Base-by-base conservation (phyloP, 306 rosid genomes). In the Leucaena leucocephala region DNA sequence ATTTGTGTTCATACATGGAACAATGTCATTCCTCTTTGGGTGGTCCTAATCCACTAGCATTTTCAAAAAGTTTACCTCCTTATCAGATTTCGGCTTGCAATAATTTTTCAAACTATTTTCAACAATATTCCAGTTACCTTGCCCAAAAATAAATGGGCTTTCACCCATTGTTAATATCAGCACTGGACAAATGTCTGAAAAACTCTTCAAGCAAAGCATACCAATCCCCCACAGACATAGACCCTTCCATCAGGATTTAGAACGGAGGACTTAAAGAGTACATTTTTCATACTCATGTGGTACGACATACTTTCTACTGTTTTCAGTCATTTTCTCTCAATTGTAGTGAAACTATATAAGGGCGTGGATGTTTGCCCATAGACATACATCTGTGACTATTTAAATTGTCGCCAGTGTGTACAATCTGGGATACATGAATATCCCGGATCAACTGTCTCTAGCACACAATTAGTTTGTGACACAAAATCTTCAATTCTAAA, bases 91-190 rank as follows among this genome's bases (percentile, higher is more conserved):
- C 8, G 63, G 34, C 8, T n/a, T 8, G 12, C 63, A 10, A 19
- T 8, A 57, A 3, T 1, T 57, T 57, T 57, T 57, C 63, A 57
- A 19, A 57, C 63, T 57, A 19, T 21, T 9, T 9, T 57, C 34
- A 58, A 58, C 36, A 22, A 58, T 8, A 72, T 4, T 80, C 61
- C 6, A 39, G 27, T 7, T 62, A 17, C 69, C 44, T 39, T 68
- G 58, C 33, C 55, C 68, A 65, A 27, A 33, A 72, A 21, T 36
- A 35, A 38, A 66, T 45, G 57, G 13, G 74, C 46, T 46, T 76
- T 68, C 52, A 58, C 78, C 57, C 19, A 63, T 49, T 68, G 49
- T 17, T 16, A 71, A 16, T 49, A 59, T 59, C 67, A 61, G 42
- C 36, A 42, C 8, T 4, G 33, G 62, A 71, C 12, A 70, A 52